Percentiles rank a stretch among this genome's conserved stretches.
phyloP scores from a whole-genome alignment of 1,284 basidiomycete species.

The Lentinula novae-zelandiae region DNA sequence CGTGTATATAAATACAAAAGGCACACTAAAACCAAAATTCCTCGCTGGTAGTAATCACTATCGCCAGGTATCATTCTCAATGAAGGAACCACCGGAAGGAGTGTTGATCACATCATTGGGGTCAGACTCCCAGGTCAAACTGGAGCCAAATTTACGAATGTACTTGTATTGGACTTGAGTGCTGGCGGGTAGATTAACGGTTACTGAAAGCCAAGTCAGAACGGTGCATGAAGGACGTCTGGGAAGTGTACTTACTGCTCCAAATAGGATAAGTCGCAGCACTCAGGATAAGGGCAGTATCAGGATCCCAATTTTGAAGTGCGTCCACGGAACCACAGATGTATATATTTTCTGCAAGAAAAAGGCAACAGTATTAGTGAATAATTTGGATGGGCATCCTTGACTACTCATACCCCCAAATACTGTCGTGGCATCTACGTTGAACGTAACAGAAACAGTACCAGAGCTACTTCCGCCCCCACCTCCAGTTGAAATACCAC shows the following conservation, averaged over 20 bases:
- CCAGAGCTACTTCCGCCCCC: slow-evolving; percentile 25
- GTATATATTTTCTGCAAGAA: slow-evolving; percentile 61
- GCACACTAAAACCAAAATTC: no score
- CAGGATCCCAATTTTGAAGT: slow-evolving; percentile 61
- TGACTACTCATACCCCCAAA: slow-evolving; percentile 40
- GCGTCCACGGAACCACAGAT: slow-evolving; percentile 60
- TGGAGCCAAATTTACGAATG: slow-evolving; percentile 58
- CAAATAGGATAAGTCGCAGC: slow-evolving; percentile 63
- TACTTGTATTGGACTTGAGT: slow-evolving; percentile 65
- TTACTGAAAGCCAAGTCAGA: slow-evolving; percentile 24
- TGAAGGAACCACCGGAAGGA: slow-evolving; percentile 34
- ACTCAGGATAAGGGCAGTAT: slow-evolving; percentile 54
- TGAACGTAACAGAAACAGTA: slow-evolving; percentile 60
- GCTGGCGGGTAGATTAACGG: slow-evolving; percentile 51
- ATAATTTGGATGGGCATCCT: slow-evolving; percentile 17
- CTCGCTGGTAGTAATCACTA: slow-evolving; percentile 13
- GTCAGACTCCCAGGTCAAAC: slow-evolving; percentile 56
- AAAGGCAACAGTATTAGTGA: not conserved
- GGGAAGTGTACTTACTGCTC: slow-evolving; percentile 51
- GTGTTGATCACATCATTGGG: slow-evolving; percentile 49
- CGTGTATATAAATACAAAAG: no score
- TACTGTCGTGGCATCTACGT: slow-evolving; percentile 57
- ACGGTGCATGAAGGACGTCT: not conserved
- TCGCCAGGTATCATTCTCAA: slow-evolving; percentile 39
- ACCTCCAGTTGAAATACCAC: slow-evolving; percentile 25